Percentiles rank a stretch among this genome's conserved stretches.
These are phyloP conservation scores for sweet orange (Citrus sinensis) DNA, from an alignment of 345 rosid genomes.

Conservation along the genomic window DVS_A1.0 CM039165.1:20847501-20848000, in stretches of 20 bases:
- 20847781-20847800: slow-evolving; percentile 21
- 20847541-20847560: slow-evolving; percentile 27
- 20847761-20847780: slow-evolving; percentile 27
- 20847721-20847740: slow-evolving; percentile 26
- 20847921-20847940: slow-evolving; percentile 11
- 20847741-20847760: slow-evolving; percentile 13
- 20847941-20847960: slow-evolving; percentile 33
- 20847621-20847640: neutral
- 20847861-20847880: slow-evolving; percentile 22
- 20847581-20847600: slow-evolving; percentile 26
- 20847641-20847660: neutral
- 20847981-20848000: too few relatives aligned
- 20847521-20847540: neutral
- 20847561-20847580: slow-evolving; percentile 28
- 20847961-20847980: slow-evolving; percentile 21
- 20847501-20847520: neutral
- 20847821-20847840: slow-evolving; percentile 19
- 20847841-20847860: neutral
- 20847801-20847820: slow-evolving; percentile 20
- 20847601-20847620: slow-evolving; percentile 26
- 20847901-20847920: slow-evolving; percentile 3
- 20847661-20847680: slow-evolving; percentile 8
- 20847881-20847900: slow-evolving; percentile 28
- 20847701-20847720: slow-evolving; percentile 6
- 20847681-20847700: slow-evolving; percentile 12